Evolutionary conservation across 1,139 yeast genomes (phyloP), one percentile per base, ranked within the genome.

Genomic region (Saccharomycopsis hybrid): DNA sequence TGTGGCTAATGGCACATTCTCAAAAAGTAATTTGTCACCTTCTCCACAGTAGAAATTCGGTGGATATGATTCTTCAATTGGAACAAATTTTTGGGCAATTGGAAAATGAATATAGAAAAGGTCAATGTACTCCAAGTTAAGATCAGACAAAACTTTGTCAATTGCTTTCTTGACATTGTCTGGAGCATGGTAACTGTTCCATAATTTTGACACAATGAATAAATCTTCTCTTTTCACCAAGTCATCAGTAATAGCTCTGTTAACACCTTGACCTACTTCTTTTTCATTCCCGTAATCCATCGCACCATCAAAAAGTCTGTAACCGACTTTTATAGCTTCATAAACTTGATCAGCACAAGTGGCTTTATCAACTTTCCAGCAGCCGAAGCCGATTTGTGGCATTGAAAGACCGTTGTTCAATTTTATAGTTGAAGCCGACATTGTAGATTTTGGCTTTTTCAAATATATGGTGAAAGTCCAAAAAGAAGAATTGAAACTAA

Each of bases 81-180:
- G 87, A 30, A 83, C 85, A 59, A 70, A 82, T 60, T 80, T 82
- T 69, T 80, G 78, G 27, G 92, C 83, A 65, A 84, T 72, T 63
- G 92, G 92, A 79, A 84, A 85, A 63, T 85, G 94, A 64, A 85
- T 82, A 69, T 82, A 82, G 68, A 76, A 84, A 61, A 84, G 67
- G 67, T 84, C 95, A 56, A 84, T 58, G 68, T 82, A 85, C 41
- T 84, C 92, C 59, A 85, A 68, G 36, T 74, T 68, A 68, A 85
- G 70, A 61, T 84, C 92, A 33, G 65, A 57, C 61, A 86, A 73
- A 53, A 85, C 82, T 60, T 74, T 80, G 57, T 80, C 69, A 58
- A 85, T 68, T 18, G 88, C 88, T 51, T 62, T 57, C 56, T 65
- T 67, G 50, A 80, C 86, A 56, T 71, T 72, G 46, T 65, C 61